A percentile compares a stretch with the other conserved stretches of the same genome.
phyloP scores from a whole-genome alignment of 345 rosid genomes.

The Iberis pinnata region DNA sequence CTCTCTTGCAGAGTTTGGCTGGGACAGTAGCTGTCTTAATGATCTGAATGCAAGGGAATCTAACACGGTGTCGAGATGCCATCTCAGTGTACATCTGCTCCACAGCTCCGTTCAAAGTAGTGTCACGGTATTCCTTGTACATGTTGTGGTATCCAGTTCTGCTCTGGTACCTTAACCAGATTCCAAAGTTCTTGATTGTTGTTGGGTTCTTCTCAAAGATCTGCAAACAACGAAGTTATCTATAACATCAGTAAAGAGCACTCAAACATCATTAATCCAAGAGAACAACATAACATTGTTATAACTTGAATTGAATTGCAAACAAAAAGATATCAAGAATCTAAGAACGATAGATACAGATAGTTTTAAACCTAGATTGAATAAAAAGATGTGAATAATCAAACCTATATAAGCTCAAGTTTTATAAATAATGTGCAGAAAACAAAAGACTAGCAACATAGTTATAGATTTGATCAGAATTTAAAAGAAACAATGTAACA shows the following conservation, averaged over 20 bases:
- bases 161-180: constrained; percentile 64
- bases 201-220: constrained; percentile 63
- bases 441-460: not conserved
- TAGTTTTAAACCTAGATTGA: too few species aligned
- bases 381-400: too few species aligned
- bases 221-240: constrained; percentile 10
- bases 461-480: not conserved
- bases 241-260: not conserved
- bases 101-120: constrained; percentile 56
- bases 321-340: not conserved
- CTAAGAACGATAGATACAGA: not conserved
- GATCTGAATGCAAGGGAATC: constrained; percentile 63
- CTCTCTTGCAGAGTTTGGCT: constrained; percentile 63
- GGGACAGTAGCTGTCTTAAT: constrained; percentile 59
- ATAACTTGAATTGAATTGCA: too few species aligned
- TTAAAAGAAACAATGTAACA: not conserved
- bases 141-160: constrained; percentile 62
- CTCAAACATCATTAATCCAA: not conserved
- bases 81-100: constrained; percentile 69
- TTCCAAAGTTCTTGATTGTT: constrained; percentile 49
- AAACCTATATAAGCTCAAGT: too few species aligned
- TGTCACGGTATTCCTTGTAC: constrained; percentile 61
- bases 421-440: too few species aligned
- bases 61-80: constrained; percentile 65
- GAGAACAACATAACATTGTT: not conserved